Evolutionary conservation across 1,284 basidiomycete genomes (phyloP).

Genomic region (Mycosarcoma mackinlayi): DNA sequence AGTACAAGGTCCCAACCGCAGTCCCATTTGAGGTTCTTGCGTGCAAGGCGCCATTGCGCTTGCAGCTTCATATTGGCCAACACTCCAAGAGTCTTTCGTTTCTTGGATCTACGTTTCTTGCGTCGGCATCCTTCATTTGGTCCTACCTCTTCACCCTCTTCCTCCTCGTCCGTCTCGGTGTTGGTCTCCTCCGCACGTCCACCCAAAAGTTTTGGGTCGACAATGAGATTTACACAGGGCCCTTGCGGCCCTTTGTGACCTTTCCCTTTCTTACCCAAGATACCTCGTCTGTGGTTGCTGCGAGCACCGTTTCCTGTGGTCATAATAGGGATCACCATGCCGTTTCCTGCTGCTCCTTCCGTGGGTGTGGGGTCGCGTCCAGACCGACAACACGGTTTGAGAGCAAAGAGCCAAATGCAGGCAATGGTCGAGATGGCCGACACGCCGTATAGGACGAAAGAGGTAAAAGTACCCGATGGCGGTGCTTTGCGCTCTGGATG

Average conservation of each 20-base stretch:
- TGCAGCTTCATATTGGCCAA: constrained; percentile 48
- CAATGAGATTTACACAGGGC: constrained; percentile 58
- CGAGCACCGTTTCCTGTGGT: constrained; percentile 18
- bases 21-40: constrained; percentile 46
- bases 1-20: constrained; percentile 50
- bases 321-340: constrained; percentile 55
- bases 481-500: constrained; percentile 37
- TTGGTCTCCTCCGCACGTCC: constrained; percentile 25
- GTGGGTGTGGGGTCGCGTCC: constrained; percentile 9
- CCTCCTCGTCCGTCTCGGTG: constrained; percentile 28
- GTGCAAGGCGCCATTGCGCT: constrained; percentile 42
- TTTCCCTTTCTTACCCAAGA: constrained; percentile 44
- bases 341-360: constrained; percentile 21
- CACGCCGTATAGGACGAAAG: constrained; percentile 49
- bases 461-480: constrained; percentile 33
- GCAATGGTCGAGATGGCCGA: constrained; percentile 41
- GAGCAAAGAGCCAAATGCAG: constrained; percentile 44
- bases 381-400: constrained; percentile 48
- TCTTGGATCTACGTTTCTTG: constrained; percentile 30
- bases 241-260: no score
- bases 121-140: no score
- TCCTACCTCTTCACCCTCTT: no score
- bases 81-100: constrained; percentile 25
- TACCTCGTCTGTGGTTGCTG: constrained; percentile 13
- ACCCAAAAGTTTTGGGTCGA: constrained; percentile 50